Evolutionary conservation across 1,284 basidiomycete genomes (phyloP), one percentile per base, ranked within the genome.

Genomic region (Microbotryum saponariae): DNA sequence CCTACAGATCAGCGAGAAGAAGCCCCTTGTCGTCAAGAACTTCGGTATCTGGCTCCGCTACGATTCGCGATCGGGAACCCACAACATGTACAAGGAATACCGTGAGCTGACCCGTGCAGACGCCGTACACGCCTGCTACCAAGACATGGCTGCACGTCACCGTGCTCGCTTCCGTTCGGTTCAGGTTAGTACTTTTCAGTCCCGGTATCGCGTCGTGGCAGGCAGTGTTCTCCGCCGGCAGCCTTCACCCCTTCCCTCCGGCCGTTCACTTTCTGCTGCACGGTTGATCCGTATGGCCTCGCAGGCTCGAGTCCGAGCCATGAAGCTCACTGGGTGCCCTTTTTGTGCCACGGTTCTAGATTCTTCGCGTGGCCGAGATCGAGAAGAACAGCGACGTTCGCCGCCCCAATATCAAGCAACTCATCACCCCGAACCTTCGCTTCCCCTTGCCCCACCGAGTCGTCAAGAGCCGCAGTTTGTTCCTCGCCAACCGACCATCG

Each of bases 41-140:
- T 97, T 98, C 76, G 96, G 92, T 74, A 90, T 98, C 81, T 98
- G 94, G 94, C 80, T 98, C 77, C 90, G 96, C 73, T 98, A 98
- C 81, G 94, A 96, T 80, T 96, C 92, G 62, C 90, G 91, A 74
- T 94, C 91, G 55, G 92, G 92, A 68, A 97, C 92, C 61, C 92
- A 96, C 85, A 96, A 97, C 68, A 81, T 82, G 81, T 82, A 82
- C 80, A 82, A 83, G 78, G 94, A 98, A 82, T 97, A 91, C 89
- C 91, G 93, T 76, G 94, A 96, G 72, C 85, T 98, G 71, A 84
- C 83, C 73, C 88, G 96, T 71, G 87, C 91, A 65, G 93, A 91
- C 77, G 94, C 96, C 67, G 96, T 97, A 76, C 92, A 91, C 83
- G 82, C 86, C 73, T 82, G 97, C 78, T 98, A 98, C 85, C 94